A percentile compares a stretch with the other conserved stretches of the same genome.
These are phyloP conservation scores for Mucor irregularis DNA, from an alignment of 371 early-diverging fungal species.

Conservation along the genomic window DNA sequence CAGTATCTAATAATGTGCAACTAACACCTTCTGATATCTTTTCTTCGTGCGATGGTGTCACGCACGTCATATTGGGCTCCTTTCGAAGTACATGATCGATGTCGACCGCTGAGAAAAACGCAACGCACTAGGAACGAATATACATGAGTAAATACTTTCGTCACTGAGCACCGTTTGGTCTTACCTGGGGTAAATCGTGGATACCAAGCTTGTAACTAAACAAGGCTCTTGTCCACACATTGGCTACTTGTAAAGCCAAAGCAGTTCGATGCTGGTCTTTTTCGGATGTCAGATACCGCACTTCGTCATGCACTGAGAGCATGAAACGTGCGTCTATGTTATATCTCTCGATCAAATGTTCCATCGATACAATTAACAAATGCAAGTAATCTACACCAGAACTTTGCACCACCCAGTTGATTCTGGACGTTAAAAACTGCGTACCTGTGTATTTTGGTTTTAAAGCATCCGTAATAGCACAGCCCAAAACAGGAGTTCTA, in stretches of 20 bases:
- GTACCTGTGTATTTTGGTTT: constrained; percentile 65
- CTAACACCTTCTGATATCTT: constrained; percentile 66
- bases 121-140: constrained; percentile 70
- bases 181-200: constrained; percentile 84
- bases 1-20: constrained; percentile 55
- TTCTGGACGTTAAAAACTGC: constrained; percentile 82
- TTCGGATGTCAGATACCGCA: constrained; percentile 84
- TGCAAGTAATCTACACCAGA: constrained; percentile 98
- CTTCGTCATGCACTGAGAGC: constrained; percentile 96
- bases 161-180: neutral
- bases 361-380: constrained; percentile 89
- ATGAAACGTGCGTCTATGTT: constrained; percentile 84
- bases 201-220: constrained; percentile 89
- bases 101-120: constrained; percentile 96
- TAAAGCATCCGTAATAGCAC: constrained; percentile 87
- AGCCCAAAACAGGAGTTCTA: constrained; percentile 86
- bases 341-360: constrained; percentile 78
- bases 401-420: constrained; percentile 99
- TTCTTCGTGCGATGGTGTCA: constrained; percentile 72
- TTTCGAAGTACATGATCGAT: constrained; percentile 93
- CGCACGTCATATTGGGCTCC: constrained; percentile 80
- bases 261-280: constrained; percentile 79
- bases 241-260: constrained; percentile 88
- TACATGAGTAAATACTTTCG: neutral
- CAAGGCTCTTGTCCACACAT: constrained; percentile 91